Evolutionary conservation across 2,329 filamentous ascomycete genomes (phyloP).

Genomic region (Botrytis pseudocinerea): DNA sequence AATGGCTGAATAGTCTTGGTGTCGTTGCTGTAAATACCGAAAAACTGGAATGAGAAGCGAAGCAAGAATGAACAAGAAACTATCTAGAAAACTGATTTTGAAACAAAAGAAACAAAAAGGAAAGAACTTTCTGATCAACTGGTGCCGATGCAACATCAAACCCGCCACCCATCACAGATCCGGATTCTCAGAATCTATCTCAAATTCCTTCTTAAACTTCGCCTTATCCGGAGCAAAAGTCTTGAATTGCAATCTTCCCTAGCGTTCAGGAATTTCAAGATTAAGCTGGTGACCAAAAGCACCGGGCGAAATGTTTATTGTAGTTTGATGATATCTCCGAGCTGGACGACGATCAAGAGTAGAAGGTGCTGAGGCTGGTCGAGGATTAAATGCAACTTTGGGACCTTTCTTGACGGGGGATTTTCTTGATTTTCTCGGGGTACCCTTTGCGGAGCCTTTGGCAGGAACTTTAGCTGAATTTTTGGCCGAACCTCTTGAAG

Average conservation of each 20-base stretch:
- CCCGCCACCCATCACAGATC: neutral
- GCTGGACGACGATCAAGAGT: neutral
- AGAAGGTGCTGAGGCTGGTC: neutral
- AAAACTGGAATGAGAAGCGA: neutral
- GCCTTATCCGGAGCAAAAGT: neutral
- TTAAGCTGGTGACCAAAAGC: neutral
- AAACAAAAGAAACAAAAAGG: accelerated
- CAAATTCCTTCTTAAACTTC: neutral
- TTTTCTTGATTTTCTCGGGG: neutral
- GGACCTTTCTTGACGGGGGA: neutral
- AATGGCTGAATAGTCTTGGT: neutral
- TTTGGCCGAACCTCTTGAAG: neutral
- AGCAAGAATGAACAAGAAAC: neutral
- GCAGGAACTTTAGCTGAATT: neutral
- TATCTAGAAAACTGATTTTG: neutral
- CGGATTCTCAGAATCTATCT: neutral
- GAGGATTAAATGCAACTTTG: neutral
- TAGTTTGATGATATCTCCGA: neutral
- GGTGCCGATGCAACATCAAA: neutral
- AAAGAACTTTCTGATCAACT: neutral
- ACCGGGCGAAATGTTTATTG: neutral
- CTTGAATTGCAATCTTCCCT: neutral
- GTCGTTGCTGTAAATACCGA: neutral
- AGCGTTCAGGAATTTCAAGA: neutral
- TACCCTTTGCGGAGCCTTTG: neutral